Conservation (phyloP, 1,139 yeast genomes). For the Diutina siamensis region DNA sequence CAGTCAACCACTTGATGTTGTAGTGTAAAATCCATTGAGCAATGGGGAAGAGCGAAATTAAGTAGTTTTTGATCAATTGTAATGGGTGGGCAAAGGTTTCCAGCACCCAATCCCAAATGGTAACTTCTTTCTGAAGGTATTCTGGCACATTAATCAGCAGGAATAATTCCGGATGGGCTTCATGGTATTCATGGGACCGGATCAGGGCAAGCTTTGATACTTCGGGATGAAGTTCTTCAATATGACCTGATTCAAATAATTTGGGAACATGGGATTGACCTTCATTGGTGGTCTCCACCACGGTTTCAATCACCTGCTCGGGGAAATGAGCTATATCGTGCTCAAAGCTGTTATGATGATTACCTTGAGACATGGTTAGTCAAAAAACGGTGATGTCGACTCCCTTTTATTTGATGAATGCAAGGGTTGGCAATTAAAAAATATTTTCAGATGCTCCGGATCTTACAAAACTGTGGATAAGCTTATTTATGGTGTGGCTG, state of each 20-base stretch:
- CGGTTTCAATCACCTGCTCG: not conserved
- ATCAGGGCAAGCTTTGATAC: not conserved
- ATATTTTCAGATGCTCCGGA: no score
- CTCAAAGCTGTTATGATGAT: not conserved
- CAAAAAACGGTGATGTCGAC: not conserved
- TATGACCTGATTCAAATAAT: not conserved
- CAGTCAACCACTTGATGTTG: conserved; percentile 65
- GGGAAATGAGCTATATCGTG: not conserved
- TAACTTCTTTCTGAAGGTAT: conserved; percentile 30
- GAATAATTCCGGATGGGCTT: not conserved
- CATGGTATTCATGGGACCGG: conserved; percentile 1
- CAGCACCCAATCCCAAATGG: conserved; percentile 34
- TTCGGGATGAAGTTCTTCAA: not conserved
- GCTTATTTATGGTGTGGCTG: no score
- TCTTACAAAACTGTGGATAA: no score
- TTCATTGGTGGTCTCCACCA: not conserved
- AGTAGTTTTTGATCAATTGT: conserved; percentile 28
- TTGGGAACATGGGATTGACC: not conserved
- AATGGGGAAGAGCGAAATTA: conserved; percentile 66
- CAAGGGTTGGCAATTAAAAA: no score
- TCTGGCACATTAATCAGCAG: conserved; percentile 21
- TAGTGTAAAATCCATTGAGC: conserved; percentile 75
- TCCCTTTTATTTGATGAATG: no score
- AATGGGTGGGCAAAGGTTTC: conserved; percentile 30
- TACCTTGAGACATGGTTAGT: not conserved